Percentiles rank a stretch among this genome's conserved stretches.
Evolutionary conservation across 805 yeast genomes (phyloP).

Genomic region (Kuraishia ogatae): DNA sequence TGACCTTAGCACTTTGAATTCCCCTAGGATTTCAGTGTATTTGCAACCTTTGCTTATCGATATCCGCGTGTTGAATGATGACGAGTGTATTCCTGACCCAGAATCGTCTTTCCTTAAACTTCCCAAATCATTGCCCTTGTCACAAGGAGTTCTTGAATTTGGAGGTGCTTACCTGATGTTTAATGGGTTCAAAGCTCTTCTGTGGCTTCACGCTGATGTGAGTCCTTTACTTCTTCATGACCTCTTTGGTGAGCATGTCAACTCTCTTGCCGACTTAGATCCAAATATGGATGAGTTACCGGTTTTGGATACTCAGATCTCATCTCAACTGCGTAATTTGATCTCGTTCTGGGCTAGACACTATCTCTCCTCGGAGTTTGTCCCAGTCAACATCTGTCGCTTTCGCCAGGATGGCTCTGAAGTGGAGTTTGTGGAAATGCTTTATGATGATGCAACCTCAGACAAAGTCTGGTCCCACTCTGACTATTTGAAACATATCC

Average conservation of each 20-base stretch:
- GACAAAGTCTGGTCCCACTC: conserved; percentile 48
- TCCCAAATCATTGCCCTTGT: conserved; percentile 41
- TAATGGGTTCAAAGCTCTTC: conserved; percentile 49
- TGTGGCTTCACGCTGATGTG: conserved; percentile 67
- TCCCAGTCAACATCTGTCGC: conserved; percentile 53
- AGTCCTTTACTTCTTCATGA: conserved; percentile 63
- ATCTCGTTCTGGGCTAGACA: conserved; percentile 43
- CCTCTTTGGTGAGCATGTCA: conserved; percentile 53
- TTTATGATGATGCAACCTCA: conserved; percentile 66
- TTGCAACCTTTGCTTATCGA: conserved; percentile 78
- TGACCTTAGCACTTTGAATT: conserved; percentile 41
- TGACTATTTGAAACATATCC: conserved; percentile 63
- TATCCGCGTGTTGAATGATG: conserved; percentile 52
- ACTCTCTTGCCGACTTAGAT: conserved; percentile 35
- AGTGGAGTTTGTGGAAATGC: conserved; percentile 41
- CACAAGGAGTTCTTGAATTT: conserved; percentile 31
- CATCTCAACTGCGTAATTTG: conserved; percentile 57
- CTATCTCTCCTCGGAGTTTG: conserved; percentile 26
- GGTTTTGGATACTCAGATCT: conserved; percentile 56
- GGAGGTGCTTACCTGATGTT: conserved; percentile 78
- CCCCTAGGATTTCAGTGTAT: conserved; percentile 49
- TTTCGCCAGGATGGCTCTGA: conserved; percentile 58
- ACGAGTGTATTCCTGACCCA: conserved; percentile 43
- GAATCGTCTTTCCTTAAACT: conserved; percentile 32
- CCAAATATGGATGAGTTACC: conserved; percentile 57